Percentiles rank a stretch among this genome's conserved stretches.
phyloP scores from a whole-genome alignment of 768 basidiomycete genomes.

The Lyophyllum shimeji region DNA sequence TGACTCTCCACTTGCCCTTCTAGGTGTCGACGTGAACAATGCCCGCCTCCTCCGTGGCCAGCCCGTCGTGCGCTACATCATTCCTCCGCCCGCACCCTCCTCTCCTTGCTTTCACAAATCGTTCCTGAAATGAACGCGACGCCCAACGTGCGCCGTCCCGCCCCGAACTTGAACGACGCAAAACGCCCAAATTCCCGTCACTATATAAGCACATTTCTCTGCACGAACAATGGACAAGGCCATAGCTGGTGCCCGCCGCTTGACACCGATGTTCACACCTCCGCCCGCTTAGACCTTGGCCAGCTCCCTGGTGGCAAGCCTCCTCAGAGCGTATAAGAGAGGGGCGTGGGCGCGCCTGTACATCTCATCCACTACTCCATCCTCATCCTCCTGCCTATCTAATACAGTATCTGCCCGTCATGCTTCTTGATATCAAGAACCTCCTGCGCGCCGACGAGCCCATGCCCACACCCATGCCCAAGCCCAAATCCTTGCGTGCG shows the following conservation, averaged over 20 bases:
- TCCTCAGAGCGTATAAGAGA: slow-evolving; percentile 6
- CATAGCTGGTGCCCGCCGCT: not conserved
- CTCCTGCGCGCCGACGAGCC: slow-evolving; percentile 2
- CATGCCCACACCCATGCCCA: not conserved
- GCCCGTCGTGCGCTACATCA: slow-evolving; percentile 9
- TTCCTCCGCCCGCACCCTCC: not conserved
- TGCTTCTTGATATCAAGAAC: slow-evolving; percentile 5
- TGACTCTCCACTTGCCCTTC: not conserved
- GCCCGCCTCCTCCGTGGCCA: slow-evolving; percentile 5
- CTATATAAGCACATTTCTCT: slow-evolving; percentile 1
- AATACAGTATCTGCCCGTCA: not conserved
- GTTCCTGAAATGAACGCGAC: not conserved
- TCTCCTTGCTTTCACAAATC: not conserved
- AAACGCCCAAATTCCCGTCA: slow-evolving; percentile 10
- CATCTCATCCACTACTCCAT: not conserved
- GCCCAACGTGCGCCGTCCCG: not conserved
- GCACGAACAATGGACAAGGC: slow-evolving; percentile 5
- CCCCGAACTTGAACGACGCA: slow-evolving; percentile 11
- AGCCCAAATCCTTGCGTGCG: not conserved
- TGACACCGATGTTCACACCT: not conserved
- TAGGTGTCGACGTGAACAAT: not conserved
- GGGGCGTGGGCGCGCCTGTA: too few relatives aligned
- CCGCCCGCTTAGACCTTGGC: slow-evolving; percentile 11
- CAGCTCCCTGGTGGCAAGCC: slow-evolving; percentile 7
- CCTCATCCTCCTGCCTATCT: not conserved